A percentile compares a stretch with the other conserved stretches of the same genome.
These are phyloP conservation scores for Aspergillus quadrilineatus DNA, from an alignment of 2,329 filamentous ascomycete genomes.

Conservation along the genomic window DNA sequence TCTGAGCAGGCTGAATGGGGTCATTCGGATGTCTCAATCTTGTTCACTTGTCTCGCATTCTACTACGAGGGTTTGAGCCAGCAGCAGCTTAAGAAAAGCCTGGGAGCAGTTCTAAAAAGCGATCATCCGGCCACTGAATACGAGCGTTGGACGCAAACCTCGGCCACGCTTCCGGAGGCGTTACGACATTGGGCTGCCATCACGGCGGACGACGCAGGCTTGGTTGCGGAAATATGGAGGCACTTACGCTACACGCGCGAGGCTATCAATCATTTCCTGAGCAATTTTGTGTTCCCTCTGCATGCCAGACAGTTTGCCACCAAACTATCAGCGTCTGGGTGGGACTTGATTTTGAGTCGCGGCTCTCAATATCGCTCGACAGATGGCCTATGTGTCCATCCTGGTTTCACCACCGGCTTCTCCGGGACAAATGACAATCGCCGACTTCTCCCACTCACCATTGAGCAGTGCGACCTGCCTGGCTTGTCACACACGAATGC, in stretches of 20 bases:
- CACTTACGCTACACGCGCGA: constrained; percentile 52
- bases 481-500: constrained; percentile 65
- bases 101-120: constrained; percentile 50
- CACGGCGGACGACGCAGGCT: constrained; percentile 55
- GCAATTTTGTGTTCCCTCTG: constrained; percentile 58
- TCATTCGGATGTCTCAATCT: constrained; percentile 59
- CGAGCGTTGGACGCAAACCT: constrained; percentile 29
- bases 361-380: constrained; percentile 2
- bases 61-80: constrained; percentile 58
- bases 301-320: constrained; percentile 62
- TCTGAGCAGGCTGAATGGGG: constrained; percentile 59
- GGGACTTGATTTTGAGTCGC: constrained; percentile 55
- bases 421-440: constrained; percentile 67
- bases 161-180: constrained; percentile 27
- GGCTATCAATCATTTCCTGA: constrained; percentile 63
- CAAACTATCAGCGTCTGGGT: constrained; percentile 65
- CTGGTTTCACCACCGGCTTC: constrained; percentile 61
- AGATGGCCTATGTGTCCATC: too few relatives aligned
- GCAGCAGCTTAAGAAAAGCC: constrained; percentile 48
- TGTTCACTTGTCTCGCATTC: constrained; percentile 56
- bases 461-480: constrained; percentile 56
- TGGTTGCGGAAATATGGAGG: not conserved
- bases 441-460: constrained; percentile 54
- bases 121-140: constrained; percentile 56
- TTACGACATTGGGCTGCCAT: constrained; percentile 51